A percentile compares a stretch with the other conserved stretches of the same genome.
These are phyloP conservation scores for Kregervanrija fluxuum DNA, from an alignment of 805 yeast genomes.

Conservation along the genomic window DNA sequence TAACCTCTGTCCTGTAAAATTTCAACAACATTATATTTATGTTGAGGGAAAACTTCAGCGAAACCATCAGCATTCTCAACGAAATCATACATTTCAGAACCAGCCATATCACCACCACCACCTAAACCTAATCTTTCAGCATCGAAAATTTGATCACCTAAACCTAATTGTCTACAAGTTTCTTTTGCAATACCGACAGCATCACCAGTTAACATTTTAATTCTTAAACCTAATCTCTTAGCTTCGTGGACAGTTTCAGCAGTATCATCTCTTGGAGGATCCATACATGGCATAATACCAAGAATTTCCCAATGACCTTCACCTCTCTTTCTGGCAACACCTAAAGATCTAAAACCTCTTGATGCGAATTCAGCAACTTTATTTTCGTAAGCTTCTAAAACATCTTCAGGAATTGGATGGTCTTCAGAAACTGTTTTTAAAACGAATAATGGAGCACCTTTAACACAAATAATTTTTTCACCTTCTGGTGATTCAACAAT, in stretches of 20 bases:
- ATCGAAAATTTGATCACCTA: constrained; percentile 91
- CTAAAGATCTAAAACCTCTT: constrained; percentile 96
- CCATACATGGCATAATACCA: constrained; percentile 98
- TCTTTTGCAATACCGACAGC: constrained; percentile 98
- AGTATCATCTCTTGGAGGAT: constrained; percentile 98
- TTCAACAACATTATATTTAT: constrained; percentile 90
- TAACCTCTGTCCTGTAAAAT: constrained; percentile 90
- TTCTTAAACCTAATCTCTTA: constrained; percentile 81
- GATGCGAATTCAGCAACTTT: constrained; percentile 96
- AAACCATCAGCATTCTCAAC: constrained; percentile 97
- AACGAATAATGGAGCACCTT: constrained; percentile 96
- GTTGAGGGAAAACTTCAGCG: constrained; percentile 97
- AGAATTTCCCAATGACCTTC: constrained; percentile 96
- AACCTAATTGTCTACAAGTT: constrained; percentile 93
- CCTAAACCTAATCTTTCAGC: constrained; percentile 95
- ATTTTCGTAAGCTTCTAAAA: constrained; percentile 90
- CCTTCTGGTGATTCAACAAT: constrained; percentile 93
- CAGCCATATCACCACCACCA: constrained; percentile 86
- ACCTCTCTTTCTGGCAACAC: constrained; percentile 98
- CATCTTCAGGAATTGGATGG: constrained; percentile 89
- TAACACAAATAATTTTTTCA: constrained; percentile 88
- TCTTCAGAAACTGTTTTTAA: constrained; percentile 94
- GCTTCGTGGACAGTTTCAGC: constrained; percentile 91
- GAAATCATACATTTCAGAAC: constrained; percentile 92
- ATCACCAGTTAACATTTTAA: constrained; percentile 97